Base-by-base conservation (phyloP, 2,329 filamentous ascomycete species). In the Nannizziopsis arthrosporioides region DNA sequence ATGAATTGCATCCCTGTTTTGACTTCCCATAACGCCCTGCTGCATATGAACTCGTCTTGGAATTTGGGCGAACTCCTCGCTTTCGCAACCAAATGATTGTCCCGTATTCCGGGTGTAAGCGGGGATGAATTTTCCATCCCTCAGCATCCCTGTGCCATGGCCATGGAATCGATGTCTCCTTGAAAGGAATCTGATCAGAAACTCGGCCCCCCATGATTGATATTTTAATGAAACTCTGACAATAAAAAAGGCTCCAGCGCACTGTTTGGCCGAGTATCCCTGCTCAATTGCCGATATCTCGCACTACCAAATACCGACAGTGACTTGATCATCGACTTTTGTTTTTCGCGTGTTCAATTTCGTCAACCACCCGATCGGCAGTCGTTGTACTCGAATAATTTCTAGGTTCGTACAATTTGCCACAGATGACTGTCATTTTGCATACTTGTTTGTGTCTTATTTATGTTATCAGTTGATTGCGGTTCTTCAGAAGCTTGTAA, bases 1-100 rank as follows among this genome's bases (percentile, higher is more conserved):
- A 35, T 39, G 30, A 35, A 36, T 47, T 31, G 18, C 5, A 37
- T 36, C 37, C 44, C 30, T 41, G 37, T 6, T 19, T 7, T 41
- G 30, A 41, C 11, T 27, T 14, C 36, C 31, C 12, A 31, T 22
- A 39, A 30, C 27, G 37, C 45, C 45, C 22, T 22, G 31, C 38
- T 47, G 45, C 45, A 47, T 47, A 37, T 42, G 45, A 47, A 42
- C 31, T 11, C 15, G 17, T 27, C 35, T 42, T 47, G 45, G 38
- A 17, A 42, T 47, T 47, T 36, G 45, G 45, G 38, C 45, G 37
- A 35, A 27, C 37, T 42, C 11, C 19, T 39, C 12, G 31, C 38
- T 36, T 15, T 36, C 17, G 27, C 37, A 12, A 30, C 27, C 15
- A 36, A 40, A 36, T 14, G n/a, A 36, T 17, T 27, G 32, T 30